A percentile compares a stretch with the other conserved stretches of the same genome.
Conservation (phyloP, 2,329 filamentous ascomycete species). For the Pseudogymnoascus sp. region DNA sequence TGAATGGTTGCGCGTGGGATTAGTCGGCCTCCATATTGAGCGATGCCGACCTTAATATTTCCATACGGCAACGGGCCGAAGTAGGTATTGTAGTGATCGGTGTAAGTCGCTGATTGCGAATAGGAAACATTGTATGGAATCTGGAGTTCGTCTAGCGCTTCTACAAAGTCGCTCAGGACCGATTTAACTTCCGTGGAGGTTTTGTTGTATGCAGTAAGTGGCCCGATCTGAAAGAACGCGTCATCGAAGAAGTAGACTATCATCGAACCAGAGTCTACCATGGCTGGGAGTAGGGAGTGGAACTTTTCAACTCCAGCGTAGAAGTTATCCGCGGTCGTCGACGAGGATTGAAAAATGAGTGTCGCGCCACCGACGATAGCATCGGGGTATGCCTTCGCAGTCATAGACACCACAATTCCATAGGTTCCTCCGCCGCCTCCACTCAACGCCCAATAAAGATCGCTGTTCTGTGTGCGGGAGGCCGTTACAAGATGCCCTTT, state of each 20-base stretch:
- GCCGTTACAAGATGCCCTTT: slow-evolving; percentile 43
- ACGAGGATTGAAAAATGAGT: slow-evolving; percentile 35
- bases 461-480: slow-evolving; percentile 40
- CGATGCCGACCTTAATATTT: slow-evolving; percentile 24
- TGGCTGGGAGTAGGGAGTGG: slow-evolving; percentile 37
- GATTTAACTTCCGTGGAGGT: slow-evolving; percentile 35
- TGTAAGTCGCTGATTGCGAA: slow-evolving; percentile 21
- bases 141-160: slow-evolving; percentile 33
- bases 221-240: slow-evolving; percentile 40
- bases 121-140: slow-evolving; percentile 28
- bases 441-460: slow-evolving; percentile 58
- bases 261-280: slow-evolving; percentile 45
- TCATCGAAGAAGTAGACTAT: slow-evolving; percentile 43
- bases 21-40: slow-evolving; percentile 38
- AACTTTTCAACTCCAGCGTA: slow-evolving; percentile 44
- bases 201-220: slow-evolving; percentile 43
- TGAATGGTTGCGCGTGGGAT: slow-evolving; percentile 33
- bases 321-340: slow-evolving; percentile 36
- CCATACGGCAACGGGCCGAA: slow-evolving; percentile 27
- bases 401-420: slow-evolving; percentile 50
- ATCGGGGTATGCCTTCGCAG: slow-evolving; percentile 43
- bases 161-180: slow-evolving; percentile 41
- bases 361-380: slow-evolving; percentile 37
- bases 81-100: slow-evolving; percentile 29
- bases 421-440: slow-evolving; percentile 56